A percentile compares a stretch with the other conserved stretches of the same genome.
phyloP scores from a whole-genome alignment of 2,329 filamentous ascomycete species.

The Catunica adiposa region DNA sequence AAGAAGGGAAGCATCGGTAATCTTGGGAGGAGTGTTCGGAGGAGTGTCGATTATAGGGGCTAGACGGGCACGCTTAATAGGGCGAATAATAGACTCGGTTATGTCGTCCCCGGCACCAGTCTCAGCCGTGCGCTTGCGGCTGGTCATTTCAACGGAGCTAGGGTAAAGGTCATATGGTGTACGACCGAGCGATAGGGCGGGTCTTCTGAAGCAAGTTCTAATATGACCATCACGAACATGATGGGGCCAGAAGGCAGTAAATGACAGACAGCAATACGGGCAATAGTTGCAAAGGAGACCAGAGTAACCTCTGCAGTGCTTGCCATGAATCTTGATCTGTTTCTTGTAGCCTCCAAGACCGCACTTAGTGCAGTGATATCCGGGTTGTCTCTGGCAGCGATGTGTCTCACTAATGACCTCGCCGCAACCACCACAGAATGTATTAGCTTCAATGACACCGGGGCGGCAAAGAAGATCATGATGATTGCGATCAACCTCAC shows the following conservation, averaged over 20 bases:
- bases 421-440: conserved; percentile 17
- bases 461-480: conserved; percentile 17
- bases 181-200: background rate
- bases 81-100: background rate
- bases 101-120: background rate
- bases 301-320: conserved; percentile 15
- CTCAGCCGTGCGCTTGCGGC: background rate
- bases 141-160: background rate
- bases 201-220: background rate
- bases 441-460: conserved; percentile 12
- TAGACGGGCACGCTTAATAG: background rate
- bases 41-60: background rate
- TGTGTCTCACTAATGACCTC: conserved; percentile 15
- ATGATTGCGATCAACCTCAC: conserved; percentile 15
- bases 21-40: background rate
- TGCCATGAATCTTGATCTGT: conserved; percentile 13
- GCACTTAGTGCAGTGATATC: conserved; percentile 12
- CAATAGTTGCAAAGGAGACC: conserved; percentile 16
- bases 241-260: background rate
- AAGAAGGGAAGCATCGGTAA: background rate
- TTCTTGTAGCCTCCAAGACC: conserved; percentile 14
- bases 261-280: conserved; percentile 16
- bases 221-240: conserved; percentile 12
- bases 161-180: conserved; percentile 13
- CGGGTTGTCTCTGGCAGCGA: conserved; percentile 7